These are phyloP conservation scores for Papiliotrema laurentii DNA, from an alignment of 1,284 basidiomycete species.

Conservation along the genomic window DNA sequence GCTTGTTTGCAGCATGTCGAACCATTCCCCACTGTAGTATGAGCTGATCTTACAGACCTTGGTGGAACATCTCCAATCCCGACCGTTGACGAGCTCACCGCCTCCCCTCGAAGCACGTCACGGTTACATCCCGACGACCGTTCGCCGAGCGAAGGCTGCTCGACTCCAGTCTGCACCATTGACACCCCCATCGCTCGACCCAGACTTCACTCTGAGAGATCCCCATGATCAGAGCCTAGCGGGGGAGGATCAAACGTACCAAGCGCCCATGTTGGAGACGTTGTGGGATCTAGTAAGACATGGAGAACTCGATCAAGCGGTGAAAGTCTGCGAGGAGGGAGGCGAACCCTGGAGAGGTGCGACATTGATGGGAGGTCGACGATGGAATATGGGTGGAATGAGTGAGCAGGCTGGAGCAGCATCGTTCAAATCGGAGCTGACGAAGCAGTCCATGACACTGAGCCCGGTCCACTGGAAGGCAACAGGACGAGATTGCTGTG, in stretches of 20 bases:
- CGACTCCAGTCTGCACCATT: conserved; percentile 6
- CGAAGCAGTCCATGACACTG: conserved; percentile 49
- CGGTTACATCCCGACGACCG: conserved; percentile 43
- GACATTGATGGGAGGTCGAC: conserved; percentile 47
- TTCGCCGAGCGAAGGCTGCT: conserved; percentile 29
- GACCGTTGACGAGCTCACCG: conserved; percentile 30
- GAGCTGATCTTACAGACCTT: conserved; percentile 20
- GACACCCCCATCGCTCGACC: conserved; percentile 32
- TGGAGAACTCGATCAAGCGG: conserved; percentile 74
- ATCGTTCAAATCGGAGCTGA: background rate
- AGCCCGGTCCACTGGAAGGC: conserved; percentile 48
- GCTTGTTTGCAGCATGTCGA: conserved; percentile 34
- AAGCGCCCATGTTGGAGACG: conserved; percentile 37
- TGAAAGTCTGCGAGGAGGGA: conserved; percentile 74
- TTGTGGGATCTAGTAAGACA: conserved; percentile 42
- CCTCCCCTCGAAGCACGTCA: conserved; percentile 41
- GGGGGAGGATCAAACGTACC: conserved; percentile 44
- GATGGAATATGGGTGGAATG: conserved; percentile 43
- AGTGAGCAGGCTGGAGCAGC: conserved; percentile 20
- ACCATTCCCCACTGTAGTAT: background rate
- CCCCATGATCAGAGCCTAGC: conserved; percentile 35
- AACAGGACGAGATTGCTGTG: conserved; percentile 71
- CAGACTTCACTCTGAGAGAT: conserved; percentile 44
- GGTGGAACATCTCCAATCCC: conserved; percentile 40
- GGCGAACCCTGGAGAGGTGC: conserved; percentile 77